Evolutionary conservation across 345 rosid genomes (phyloP), one percentile per base, ranked within the genome.

Genomic region (Melastoma malabathricum): DNA sequence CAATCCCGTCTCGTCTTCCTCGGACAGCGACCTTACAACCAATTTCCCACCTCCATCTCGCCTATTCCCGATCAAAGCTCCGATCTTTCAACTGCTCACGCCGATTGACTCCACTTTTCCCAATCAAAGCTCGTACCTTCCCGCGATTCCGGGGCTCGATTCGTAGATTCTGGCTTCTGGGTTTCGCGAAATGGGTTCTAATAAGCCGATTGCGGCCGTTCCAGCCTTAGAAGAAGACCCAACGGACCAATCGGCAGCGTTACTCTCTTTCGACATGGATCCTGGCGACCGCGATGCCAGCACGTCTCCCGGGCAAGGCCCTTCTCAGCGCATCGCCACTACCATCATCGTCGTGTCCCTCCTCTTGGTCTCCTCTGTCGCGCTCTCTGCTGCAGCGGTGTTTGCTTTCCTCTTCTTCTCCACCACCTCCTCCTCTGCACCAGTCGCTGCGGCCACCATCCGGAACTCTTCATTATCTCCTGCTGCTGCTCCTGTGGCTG

Each of bases 351-450:
- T 86, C 76, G 51, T 70, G 51, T 55, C 84, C 49, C 80, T 83
- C 39, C 51, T 76, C 44, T 60, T 87, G 45, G 0, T 50, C 41
- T 15, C 54, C 13, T n/a, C 39, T 19, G 18, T 50, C 5, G 54
- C 54, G 10, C 19, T 50, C 20, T 1, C 54, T 14, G 54, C 41
- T 2, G 54, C 54, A 10, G 54, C 9, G 5, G 43, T 19, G 13
- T 76, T 82, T 61, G 86, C 81, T 25, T 80, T 82, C 63, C 79
- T 82, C 59, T 74, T 77, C 76, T 78, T 75, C 6, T 17, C 64
- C 29, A 39, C 57, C 10, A 20, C 57, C 43, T 50, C 57, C 44
- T 22, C 52, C 15, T n/a, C 47, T 0, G 25, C 64, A 19, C 57
- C 48, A 0, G 47, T 59, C 16, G 56, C 48, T 39, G 27, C 50